These are phyloP conservation scores for Arxiozyma bovina DNA, from an alignment of 1,139 yeast species.

Conservation along the genomic window DNA sequence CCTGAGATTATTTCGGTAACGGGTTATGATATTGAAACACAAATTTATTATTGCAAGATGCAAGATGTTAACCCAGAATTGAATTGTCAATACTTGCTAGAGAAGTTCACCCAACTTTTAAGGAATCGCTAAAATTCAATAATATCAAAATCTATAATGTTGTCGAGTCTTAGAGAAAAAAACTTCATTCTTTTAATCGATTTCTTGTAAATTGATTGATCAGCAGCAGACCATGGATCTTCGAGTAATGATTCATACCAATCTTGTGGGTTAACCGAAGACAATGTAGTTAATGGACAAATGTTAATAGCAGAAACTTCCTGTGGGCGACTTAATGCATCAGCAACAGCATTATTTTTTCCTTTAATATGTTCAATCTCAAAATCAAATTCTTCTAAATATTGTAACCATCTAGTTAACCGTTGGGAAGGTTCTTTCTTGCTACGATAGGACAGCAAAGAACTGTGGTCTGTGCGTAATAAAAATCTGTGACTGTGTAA, in stretches of 20 bases:
- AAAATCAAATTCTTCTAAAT: constrained; percentile 11
- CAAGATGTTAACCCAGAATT: constrained; percentile 5
- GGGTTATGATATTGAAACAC: constrained; percentile 4
- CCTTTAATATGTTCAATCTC: constrained; percentile 7
- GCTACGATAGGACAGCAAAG: constrained; percentile 7
- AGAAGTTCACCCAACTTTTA: constrained; percentile 3
- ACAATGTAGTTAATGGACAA: no score
- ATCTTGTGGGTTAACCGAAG: background rate
- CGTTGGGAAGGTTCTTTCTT: constrained; percentile 9
- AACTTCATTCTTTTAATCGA: background rate
- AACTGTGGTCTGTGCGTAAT: constrained; percentile 12
- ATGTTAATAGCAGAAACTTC: background rate
- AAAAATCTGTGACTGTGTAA: constrained; percentile 11
- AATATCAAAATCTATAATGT: background rate
- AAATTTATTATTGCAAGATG: constrained; percentile 5
- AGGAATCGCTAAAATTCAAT: background rate
- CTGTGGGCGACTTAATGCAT: constrained; percentile 8
- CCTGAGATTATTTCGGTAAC: constrained; percentile 1
- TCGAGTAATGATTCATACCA: no score
- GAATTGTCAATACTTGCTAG: background rate
- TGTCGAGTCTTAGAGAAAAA: background rate
- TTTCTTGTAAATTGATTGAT: background rate
- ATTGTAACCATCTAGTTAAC: constrained; percentile 12
- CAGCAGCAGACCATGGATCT: background rate
- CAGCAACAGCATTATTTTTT: constrained; percentile 10